Conservation (phyloP, 2,329 filamentous ascomycete genomes). For the Thelonectria olida region DNA sequence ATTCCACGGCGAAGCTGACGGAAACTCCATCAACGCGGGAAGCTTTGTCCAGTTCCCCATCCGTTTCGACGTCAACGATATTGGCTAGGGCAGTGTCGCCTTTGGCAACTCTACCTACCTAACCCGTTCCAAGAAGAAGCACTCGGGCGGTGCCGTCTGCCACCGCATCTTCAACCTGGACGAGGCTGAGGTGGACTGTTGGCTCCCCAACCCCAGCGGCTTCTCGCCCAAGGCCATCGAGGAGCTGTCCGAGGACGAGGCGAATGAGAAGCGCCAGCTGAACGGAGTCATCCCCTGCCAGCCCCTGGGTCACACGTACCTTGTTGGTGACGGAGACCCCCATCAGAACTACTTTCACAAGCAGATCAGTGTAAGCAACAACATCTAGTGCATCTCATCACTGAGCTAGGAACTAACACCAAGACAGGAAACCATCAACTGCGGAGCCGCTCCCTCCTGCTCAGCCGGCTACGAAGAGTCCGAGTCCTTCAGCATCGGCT, state of each 20-base stretch:
- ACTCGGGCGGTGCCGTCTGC: constrained; percentile 12
- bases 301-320: neutral
- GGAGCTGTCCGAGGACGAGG: neutral
- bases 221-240: neutral
- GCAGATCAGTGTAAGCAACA: constrained; percentile 9
- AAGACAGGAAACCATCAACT: constrained; percentile 13
- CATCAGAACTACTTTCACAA: constrained; percentile 18
- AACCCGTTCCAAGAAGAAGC: constrained; percentile 1
- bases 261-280: neutral
- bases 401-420: neutral
- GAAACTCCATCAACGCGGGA: neutral
- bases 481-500: constrained; percentile 16
- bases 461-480: constrained; percentile 2
- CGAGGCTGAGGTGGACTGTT: constrained; percentile 3
- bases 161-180: constrained; percentile 5
- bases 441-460: constrained; percentile 5
- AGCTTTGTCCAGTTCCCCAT: constrained; percentile 7
- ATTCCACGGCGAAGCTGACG: constrained; percentile 8
- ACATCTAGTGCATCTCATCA: too few relatives aligned
- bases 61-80: constrained; percentile 3
- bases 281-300: neutral
- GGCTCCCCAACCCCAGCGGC: neutral
- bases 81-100: constrained; percentile 7
- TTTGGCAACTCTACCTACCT: constrained; percentile 14
- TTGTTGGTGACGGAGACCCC: constrained; percentile 13